Evolutionary conservation across 2,329 filamentous ascomycete genomes (phyloP).

Genomic region (Colletotrichum tropicale): DNA sequence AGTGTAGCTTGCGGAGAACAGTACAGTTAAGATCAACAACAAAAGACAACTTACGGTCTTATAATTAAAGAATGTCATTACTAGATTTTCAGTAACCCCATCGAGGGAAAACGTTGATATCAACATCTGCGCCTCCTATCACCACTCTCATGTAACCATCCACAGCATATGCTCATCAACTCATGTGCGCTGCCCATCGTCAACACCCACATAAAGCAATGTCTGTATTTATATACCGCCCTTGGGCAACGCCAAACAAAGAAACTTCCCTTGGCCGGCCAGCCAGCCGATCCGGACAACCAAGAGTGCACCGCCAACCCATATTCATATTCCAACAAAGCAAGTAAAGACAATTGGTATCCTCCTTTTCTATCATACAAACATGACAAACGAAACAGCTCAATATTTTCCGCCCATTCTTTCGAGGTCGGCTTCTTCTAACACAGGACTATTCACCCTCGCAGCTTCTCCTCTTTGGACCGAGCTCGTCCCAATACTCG

Average conservation of each 20-base stretch:
- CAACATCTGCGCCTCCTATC: background rate
- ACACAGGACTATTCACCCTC: constrained; percentile 22
- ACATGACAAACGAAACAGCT: background rate
- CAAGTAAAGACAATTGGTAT: background rate
- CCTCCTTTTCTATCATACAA: background rate
- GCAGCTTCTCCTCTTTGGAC: constrained; percentile 9
- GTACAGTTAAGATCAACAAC: accelerated
- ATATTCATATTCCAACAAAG: background rate
- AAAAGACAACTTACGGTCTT: background rate
- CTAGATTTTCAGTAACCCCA: background rate
- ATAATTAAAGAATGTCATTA: background rate
- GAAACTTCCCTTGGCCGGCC: background rate
- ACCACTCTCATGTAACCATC: background rate
- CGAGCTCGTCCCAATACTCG: background rate
- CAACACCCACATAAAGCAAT: background rate
- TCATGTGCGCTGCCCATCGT: background rate
- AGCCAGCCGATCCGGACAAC: background rate
- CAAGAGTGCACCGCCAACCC: background rate
- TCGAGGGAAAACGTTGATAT: background rate
- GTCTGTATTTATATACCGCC: background rate
- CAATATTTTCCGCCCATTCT: constrained; percentile 30
- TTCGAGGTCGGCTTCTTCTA: constrained; percentile 30
- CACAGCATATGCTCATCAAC: background rate
- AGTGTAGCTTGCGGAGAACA: background rate
- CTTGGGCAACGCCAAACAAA: background rate